Conservation (phyloP, 2,329 filamentous ascomycete species). For the Phaeosphaeria sp. region DNA sequence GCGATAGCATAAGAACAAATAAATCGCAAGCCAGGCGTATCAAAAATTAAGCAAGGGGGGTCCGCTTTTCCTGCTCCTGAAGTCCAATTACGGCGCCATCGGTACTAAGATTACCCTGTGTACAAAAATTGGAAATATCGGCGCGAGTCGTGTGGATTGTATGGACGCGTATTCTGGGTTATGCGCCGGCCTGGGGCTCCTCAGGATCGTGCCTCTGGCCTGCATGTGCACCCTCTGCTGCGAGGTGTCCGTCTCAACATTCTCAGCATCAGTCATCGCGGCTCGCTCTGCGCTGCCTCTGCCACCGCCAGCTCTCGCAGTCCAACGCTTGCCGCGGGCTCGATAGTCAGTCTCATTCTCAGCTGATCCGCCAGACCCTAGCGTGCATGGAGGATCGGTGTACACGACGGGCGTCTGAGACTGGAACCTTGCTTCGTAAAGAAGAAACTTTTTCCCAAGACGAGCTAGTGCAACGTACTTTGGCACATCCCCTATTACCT, state of each 20-base stretch:
- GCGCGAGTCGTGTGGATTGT: conserved; percentile 29
- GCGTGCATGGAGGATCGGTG: conserved; percentile 11
- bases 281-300: background rate
- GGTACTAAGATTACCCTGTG: conserved; percentile 34
- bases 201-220: background rate
- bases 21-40: conserved; percentile 27
- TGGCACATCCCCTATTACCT: conserved; percentile 31
- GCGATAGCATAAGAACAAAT: conserved; percentile 31
- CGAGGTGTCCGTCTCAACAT: background rate
- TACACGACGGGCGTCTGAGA: conserved; percentile 33
- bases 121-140: conserved; percentile 24
- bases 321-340: background rate
- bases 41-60: conserved; percentile 35
- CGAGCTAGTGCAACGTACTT: conserved; percentile 33
- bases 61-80: conserved; percentile 14
- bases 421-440: conserved; percentile 32
- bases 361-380: conserved; percentile 3
- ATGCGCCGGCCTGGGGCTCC: conserved; percentile 21
- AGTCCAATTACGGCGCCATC: conserved; percentile 28
- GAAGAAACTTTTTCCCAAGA: conserved; percentile 35
- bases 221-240: background rate
- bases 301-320: background rate
- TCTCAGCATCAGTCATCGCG: background rate
- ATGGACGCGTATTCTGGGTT: conserved; percentile 30
- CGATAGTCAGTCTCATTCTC: background rate